A percentile compares a stretch with the other conserved stretches of the same genome.
Evolutionary conservation across 164 flowering plant species (phyloP).

Genomic region (Hamamelis virginiana): DNA sequence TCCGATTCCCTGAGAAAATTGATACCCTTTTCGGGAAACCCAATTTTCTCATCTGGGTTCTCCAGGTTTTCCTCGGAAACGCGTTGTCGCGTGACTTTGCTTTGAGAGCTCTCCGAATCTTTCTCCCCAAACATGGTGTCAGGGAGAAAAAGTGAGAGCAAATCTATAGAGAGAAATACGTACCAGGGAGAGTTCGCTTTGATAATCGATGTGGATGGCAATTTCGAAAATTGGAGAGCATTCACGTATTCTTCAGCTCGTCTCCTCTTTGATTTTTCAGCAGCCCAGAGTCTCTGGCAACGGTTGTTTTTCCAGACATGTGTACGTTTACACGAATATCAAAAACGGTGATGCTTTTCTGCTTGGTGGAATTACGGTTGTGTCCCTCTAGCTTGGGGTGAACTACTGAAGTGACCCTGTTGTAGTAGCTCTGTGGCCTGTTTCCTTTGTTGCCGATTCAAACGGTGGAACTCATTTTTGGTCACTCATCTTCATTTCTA

Average conservation of each 20-base stretch:
- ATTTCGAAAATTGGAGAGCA: not conserved
- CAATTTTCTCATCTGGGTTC: slow-evolving; percentile 36
- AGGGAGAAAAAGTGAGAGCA: slow-evolving; percentile 11
- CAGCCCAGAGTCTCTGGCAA: slow-evolving; percentile 3
- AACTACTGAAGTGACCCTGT: not conserved
- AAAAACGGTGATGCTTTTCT: not conserved
- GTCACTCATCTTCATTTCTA: no score
- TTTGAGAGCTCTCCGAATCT: slow-evolving; percentile 32
- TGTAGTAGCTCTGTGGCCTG: no score
- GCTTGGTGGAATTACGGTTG: not conserved
- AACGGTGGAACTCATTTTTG: no score
- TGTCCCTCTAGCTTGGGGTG: not conserved
- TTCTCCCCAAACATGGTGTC: slow-evolving; percentile 40
- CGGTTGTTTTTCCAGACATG: slow-evolving; percentile 17
- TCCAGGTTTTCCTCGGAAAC: slow-evolving; percentile 12
- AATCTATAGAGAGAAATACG: slow-evolving; percentile 9
- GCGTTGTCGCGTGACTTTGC: slow-evolving; percentile 13
- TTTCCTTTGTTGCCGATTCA: no score
- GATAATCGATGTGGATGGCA: not conserved
- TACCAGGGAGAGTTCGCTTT: slow-evolving; percentile 13
- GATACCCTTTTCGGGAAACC: slow-evolving; percentile 33
- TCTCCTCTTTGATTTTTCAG: slow-evolving; percentile 5
- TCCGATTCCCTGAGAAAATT: slow-evolving; percentile 41
- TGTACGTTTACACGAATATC: slow-evolving; percentile 1
- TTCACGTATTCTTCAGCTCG: slow-evolving; percentile 9